These are phyloP conservation scores for Alternaria consortialis DNA, from an alignment of 2,329 filamentous ascomycete species.

Conservation along the genomic window DNA sequence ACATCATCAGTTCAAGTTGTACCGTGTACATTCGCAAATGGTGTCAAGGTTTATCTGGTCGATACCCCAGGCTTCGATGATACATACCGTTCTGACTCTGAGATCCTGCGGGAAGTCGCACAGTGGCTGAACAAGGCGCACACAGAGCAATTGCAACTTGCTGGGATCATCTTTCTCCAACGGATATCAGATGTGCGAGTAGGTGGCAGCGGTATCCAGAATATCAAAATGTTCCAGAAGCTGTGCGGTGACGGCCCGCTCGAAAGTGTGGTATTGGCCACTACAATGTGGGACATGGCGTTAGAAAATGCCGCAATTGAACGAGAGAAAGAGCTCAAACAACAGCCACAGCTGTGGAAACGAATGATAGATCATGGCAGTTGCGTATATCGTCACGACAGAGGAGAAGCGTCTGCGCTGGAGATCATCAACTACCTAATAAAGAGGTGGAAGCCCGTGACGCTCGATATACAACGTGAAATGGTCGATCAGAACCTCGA, in stretches of 20 bases:
- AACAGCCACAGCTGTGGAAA: constrained; percentile 16
- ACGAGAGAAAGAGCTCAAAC: constrained; percentile 7
- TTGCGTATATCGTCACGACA: constrained; percentile 21
- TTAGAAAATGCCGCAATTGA: not conserved
- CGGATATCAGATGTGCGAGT: constrained; percentile 56
- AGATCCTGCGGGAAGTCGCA: constrained; percentile 57
- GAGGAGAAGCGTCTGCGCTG: constrained; percentile 8
- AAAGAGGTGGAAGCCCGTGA: constrained; percentile 9
- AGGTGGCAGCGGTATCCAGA: constrained; percentile 50
- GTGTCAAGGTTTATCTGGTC: constrained; percentile 39
- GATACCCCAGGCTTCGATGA: constrained; percentile 63
- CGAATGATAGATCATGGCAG: constrained; percentile 23
- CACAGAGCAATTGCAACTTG: constrained; percentile 43
- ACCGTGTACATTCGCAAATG: constrained; percentile 6
- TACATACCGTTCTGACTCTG: constrained; percentile 54
- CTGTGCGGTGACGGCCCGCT: constrained; percentile 56
- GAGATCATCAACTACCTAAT: constrained; percentile 22
- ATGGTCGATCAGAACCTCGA: constrained; percentile 21
- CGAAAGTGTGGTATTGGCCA: constrained; percentile 54
- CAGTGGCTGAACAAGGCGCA: constrained; percentile 51
- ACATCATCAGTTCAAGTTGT: constrained; percentile 11
- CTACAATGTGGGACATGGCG: constrained; percentile 53
- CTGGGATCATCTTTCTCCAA: constrained; percentile 60
- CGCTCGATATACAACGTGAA: constrained; percentile 21
- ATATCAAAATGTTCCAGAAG: constrained; percentile 57